Evolutionary conservation across 441 rosid genomes (phyloP), one percentile per base, ranked within the genome.

Genomic region (Pelargonium cotyledonis): DNA sequence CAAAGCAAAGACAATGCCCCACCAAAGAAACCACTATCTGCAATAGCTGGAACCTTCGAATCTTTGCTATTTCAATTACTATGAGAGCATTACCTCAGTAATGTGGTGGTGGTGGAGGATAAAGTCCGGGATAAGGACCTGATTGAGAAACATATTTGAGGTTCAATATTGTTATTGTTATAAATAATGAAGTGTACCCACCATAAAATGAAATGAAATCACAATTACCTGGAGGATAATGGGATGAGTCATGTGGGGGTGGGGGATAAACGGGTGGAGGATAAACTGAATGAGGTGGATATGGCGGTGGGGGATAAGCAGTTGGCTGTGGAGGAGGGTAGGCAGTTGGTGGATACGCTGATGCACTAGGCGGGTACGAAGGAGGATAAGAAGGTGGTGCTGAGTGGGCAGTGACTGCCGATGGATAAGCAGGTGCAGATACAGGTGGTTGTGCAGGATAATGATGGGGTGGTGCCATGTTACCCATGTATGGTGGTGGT

Each of bases 51-150:
- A n/a, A 15, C 18, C 58, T 51, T 51, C 58, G n/a, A 51, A n/a
- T 51, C 58, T 23, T 7, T 11, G 53, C 53, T 46, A 11, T 43
- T 43, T 43, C 47, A 43, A 10, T 10, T 43, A 6, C 10, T 43
- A 43, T 5, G 7, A n/a, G 14, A 49, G 53, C 16, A 51, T 51
- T 51, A 19, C 58, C 66, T 79, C 72, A 85, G 83, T 90, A 86
- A 4, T 51, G 58, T 15, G 58, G 19, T 0, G 81, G 91, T 41
- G 81, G 90, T 1, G 88, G 90, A 44, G 91, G 97, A 79, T 83
- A 86, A 18, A 68, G 68, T 65, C 91, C 86, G 7, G 88, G 86
- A 63, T 72, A 88, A 63, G 80, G 86, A 80, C 83, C 91, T 83
- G 80, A 29, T 72, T 8, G 60, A 63, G 35, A 65, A 69, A 31